These are phyloP conservation scores for Brettanomyces bruxellensis DNA, from an alignment of 805 yeast species.

Conservation along the genomic window DNA sequence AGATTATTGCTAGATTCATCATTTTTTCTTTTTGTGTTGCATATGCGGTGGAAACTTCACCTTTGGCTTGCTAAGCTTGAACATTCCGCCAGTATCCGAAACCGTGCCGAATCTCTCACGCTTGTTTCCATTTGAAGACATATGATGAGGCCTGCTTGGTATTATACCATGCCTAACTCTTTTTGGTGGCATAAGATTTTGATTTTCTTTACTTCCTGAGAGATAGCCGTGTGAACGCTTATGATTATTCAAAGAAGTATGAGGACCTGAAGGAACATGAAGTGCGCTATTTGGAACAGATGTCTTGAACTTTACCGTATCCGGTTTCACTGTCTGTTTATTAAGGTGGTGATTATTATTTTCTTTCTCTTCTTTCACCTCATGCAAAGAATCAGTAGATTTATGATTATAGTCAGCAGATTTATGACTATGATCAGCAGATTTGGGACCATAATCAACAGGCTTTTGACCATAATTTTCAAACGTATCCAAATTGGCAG, in stretches of 20 bases:
- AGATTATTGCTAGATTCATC: neutral
- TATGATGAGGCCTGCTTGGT: neutral
- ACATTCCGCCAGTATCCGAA: conserved; percentile 4
- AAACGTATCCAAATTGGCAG: neutral
- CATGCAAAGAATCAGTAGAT: too few relatives aligned
- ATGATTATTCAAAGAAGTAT: neutral
- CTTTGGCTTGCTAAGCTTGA: conserved; percentile 16
- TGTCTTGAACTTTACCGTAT: neutral
- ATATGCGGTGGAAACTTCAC: conserved; percentile 6
- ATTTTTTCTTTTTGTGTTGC: neutral
- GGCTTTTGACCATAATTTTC: neutral
- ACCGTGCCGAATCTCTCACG: neutral
- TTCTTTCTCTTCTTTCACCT: too few relatives aligned
- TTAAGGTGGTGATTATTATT: neutral
- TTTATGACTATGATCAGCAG: neutral
- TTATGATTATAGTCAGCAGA: too few relatives aligned
- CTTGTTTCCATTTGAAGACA: neutral
- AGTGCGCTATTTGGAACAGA: neutral
- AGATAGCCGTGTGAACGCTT: neutral
- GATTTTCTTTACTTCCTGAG: neutral
- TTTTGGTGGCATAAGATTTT: neutral
- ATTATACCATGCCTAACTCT: neutral
- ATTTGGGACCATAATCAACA: neutral
- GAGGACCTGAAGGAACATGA: neutral
- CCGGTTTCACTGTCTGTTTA: neutral